phyloP scores from a whole-genome alignment of 768 basidiomycete species.

The Lentinus brumalis region DNA sequence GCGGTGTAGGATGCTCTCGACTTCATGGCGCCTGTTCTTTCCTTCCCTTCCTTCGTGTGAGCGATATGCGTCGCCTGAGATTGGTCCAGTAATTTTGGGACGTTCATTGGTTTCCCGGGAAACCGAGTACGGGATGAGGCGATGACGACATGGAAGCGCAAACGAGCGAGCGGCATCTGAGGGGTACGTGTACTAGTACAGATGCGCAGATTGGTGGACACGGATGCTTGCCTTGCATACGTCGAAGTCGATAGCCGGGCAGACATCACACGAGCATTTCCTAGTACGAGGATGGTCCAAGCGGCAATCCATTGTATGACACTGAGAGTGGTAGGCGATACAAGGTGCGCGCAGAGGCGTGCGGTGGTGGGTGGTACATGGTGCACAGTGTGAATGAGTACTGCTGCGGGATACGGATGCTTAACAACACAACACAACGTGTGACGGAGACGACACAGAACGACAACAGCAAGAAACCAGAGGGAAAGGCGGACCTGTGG shows the following conservation, averaged over 20 bases:
- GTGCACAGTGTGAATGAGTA: slow-evolving; percentile 22
- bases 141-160: neutral
- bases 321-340: slow-evolving; percentile 11
- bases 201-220: neutral
- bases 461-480: slow-evolving; percentile 25
- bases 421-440: slow-evolving; percentile 20
- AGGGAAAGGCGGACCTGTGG: slow-evolving; percentile 7
- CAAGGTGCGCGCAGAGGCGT: slow-evolving; percentile 19
- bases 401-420: slow-evolving; percentile 28
- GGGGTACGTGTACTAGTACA: neutral
- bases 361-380: slow-evolving; percentile 22
- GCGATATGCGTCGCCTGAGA: no score
- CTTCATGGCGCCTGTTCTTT: neutral
- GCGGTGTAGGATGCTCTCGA: neutral
- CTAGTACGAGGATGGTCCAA: slow-evolving; percentile 13
- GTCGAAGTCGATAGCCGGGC: neutral
- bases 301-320: slow-evolving; percentile 23
- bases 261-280: neutral
- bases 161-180: no score
- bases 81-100: neutral
- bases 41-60: neutral
- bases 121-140: neutral
- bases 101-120: neutral
- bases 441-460: slow-evolving; percentile 17
- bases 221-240: neutral